A percentile compares a stretch with the other conserved stretches of the same genome.
phyloP scores from a whole-genome alignment of 164 flowering plant species.

The Dillenia turbinata region DNA sequence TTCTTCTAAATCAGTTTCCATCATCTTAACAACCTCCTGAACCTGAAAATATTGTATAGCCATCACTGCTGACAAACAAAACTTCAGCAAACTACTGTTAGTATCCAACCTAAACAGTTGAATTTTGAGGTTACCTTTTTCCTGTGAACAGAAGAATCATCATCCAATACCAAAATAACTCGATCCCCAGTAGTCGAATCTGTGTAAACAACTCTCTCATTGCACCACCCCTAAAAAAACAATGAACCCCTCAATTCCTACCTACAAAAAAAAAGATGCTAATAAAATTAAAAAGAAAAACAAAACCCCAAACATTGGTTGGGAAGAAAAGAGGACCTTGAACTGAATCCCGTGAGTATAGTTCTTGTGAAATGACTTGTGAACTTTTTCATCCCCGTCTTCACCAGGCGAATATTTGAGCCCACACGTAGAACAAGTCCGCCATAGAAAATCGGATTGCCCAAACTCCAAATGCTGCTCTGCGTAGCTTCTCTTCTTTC shows the following conservation, averaged over 20 bases:
- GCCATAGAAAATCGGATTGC: slow-evolving; percentile 82
- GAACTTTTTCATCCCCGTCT: slow-evolving; percentile 65
- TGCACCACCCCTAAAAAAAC: slow-evolving; percentile 63
- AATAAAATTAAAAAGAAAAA: not conserved
- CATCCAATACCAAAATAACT: slow-evolving; percentile 52
- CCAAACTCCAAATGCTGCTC: slow-evolving; percentile 83
- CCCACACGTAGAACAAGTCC: slow-evolving; percentile 59
- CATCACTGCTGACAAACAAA: too few relatives aligned
- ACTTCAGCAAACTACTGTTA: not conserved
- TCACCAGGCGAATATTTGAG: slow-evolving; percentile 67
- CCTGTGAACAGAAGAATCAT: slow-evolving; percentile 57
- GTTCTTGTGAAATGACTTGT: slow-evolving; percentile 62
- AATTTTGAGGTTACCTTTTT: slow-evolving; percentile 46
- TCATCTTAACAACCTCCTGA: too few relatives aligned
- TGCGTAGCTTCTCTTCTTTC: slow-evolving; percentile 84
- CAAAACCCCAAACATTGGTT: not conserved
- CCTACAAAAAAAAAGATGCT: not conserved
- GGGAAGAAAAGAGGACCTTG: slow-evolving; percentile 36
- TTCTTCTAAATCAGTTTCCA: too few relatives aligned
- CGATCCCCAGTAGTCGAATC: slow-evolving; percentile 35
- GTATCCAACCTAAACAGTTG: too few relatives aligned
- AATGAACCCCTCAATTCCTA: not conserved
- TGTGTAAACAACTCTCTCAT: slow-evolving; percentile 48
- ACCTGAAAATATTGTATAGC: too few relatives aligned
- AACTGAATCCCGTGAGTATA: slow-evolving; percentile 66